Percentiles rank a stretch among this genome's conserved stretches.
Conservation (phyloP, 208 protist species). For the Acanthamoeba culbertsoni region DNA sequence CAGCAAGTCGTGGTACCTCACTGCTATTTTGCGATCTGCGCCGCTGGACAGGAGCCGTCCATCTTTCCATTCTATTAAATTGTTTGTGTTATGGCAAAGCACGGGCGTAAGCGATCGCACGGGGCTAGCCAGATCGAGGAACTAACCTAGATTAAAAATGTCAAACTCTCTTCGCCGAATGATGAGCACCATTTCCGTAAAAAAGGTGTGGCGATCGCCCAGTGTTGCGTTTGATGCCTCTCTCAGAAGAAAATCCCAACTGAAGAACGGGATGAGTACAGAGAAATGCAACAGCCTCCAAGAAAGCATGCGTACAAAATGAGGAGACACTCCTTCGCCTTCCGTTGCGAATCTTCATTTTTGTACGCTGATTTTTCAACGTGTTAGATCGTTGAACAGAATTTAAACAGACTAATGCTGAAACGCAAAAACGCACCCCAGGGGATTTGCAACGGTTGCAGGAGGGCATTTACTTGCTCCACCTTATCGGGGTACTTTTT, state of each 20-base stretch:
- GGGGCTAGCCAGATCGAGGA: not conserved
- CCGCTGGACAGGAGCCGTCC: not conserved
- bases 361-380: not conserved
- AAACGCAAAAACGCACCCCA: not conserved
- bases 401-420: not conserved
- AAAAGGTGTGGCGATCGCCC: conserved; percentile 11
- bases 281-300: not conserved
- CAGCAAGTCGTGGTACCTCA: conserved; percentile 17
- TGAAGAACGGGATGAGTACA: not conserved
- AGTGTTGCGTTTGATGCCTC: conserved; percentile 7
- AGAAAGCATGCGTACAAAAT: not conserved
- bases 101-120: not conserved
- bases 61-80: not conserved
- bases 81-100: not conserved
- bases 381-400: not conserved
- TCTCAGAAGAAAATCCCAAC: conserved; percentile 29
- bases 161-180: conserved; percentile 20
- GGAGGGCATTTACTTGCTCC: not conserved
- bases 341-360: not conserved
- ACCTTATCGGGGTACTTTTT: conserved; percentile 29
- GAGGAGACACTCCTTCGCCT: conserved; percentile 8
- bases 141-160: not conserved
- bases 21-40: not conserved
- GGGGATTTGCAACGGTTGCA: not conserved
- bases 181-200: conserved; percentile 28